These are phyloP conservation scores for sunflower (Helianthus annuus) DNA, from an alignment of 129 eudicot genomes.

Conservation along the genomic window HanXRQr2.0-SUNRISE NC_035435.2:29333724-29334223, in stretches of 20 bases:
- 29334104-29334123: slow-evolving; percentile 20
- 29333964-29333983: neutral
- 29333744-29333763: neutral
- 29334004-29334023: neutral
- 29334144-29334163: slow-evolving; percentile 9
- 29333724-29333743: too few relatives aligned
- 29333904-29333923: neutral
- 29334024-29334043: slow-evolving; percentile 7
- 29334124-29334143: neutral
- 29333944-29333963: neutral
- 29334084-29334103: neutral
- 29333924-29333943: neutral
- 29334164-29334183: slow-evolving; percentile 32
- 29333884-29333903: slow-evolving; percentile 9
- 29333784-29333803: slow-evolving; percentile 10
- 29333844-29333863: neutral
- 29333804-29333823: slow-evolving; percentile 5
- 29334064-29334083: neutral
- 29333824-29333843: slow-evolving; percentile 2
- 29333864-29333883: neutral
- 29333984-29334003: neutral
- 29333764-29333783: neutral
- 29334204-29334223: slow-evolving; percentile 32
- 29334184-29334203: slow-evolving; percentile 32
- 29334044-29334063: neutral